These are phyloP conservation scores for Selenicereus undatus DNA, from an alignment of 148 eudicot genomes.

Conservation along the genomic window DNA sequence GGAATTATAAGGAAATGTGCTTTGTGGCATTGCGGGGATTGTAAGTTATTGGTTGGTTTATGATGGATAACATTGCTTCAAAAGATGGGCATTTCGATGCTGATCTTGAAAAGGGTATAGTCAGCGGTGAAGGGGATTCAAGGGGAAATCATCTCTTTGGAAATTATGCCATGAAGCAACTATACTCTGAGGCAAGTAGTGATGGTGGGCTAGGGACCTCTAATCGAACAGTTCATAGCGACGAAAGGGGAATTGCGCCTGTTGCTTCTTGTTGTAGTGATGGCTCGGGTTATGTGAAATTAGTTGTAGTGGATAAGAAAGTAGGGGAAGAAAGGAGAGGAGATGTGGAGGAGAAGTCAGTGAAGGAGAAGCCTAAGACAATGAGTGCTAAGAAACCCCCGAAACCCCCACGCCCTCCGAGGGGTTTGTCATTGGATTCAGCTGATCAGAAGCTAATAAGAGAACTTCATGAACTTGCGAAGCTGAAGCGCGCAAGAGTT, in stretches of 20 bases:
- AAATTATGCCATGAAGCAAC: conserved; percentile 15
- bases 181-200: neutral
- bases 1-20: conserved; percentile 11
- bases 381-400: conserved; percentile 73
- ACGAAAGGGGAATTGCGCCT: conserved; percentile 21
- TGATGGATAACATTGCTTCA: conserved; percentile 37
- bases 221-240: conserved; percentile 28
- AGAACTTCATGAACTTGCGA: conserved; percentile 71
- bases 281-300: conserved; percentile 27
- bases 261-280: conserved; percentile 17
- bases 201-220: conserved; percentile 20
- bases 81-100: conserved; percentile 29
- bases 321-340: conserved; percentile 28
- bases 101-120: conserved; percentile 61
- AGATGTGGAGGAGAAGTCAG: conserved; percentile 33
- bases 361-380: conserved; percentile 52
- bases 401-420: conserved; percentile 78
- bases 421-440: conserved; percentile 70
- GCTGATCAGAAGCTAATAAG: conserved; percentile 81
- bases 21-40: neutral
- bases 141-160: conserved; percentile 20
- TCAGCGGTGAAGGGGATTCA: conserved; percentile 15
- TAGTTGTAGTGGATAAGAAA: conserved; percentile 36
- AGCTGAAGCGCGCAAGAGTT: conserved; percentile 62
- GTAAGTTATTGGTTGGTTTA: conserved; percentile 14